A percentile compares a stretch with the other conserved stretches of the same genome.
Evolutionary conservation across 495 filamentous ascomycete genomes (phyloP).

Genomic region (Penicillium fimorum): DNA sequence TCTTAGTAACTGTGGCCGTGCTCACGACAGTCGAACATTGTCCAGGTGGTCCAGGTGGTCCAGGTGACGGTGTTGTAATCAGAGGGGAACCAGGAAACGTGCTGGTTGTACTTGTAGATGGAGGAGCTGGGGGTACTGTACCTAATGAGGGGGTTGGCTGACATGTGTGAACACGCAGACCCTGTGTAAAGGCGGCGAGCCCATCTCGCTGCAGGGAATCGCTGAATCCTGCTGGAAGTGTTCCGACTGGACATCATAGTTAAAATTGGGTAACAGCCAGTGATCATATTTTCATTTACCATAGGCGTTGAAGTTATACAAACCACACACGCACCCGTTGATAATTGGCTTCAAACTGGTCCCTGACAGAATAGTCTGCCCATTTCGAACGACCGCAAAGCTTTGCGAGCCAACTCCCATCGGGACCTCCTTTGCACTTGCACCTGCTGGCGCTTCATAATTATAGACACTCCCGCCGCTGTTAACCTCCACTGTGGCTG

Average conservation of each 20-base stretch:
- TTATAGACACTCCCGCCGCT: constrained; percentile 39
- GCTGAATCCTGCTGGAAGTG: constrained; percentile 39
- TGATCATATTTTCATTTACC: constrained; percentile 18
- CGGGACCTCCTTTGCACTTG: constrained; percentile 42
- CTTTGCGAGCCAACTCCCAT: constrained; percentile 53
- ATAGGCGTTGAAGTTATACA: constrained; percentile 61
- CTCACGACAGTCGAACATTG: constrained; percentile 9
- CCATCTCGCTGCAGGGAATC: constrained; percentile 45
- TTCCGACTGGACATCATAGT: constrained; percentile 32
- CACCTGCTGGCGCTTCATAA: constrained; percentile 46
- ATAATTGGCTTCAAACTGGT: constrained; percentile 46
- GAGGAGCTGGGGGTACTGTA: constrained; percentile 25
- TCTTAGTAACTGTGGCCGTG: constrained; percentile 17
- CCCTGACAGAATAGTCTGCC: constrained; percentile 46
- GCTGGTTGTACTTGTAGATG: constrained; percentile 10
- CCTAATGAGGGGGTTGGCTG: constrained; percentile 42
- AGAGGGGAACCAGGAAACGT: constrained; percentile 11
- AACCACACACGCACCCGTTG: constrained; percentile 41
- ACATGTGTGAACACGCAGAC: constrained; percentile 48
- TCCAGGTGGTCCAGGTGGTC: constrained; percentile 10
- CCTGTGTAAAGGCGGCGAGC: constrained; percentile 39
- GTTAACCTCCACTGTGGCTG: constrained; percentile 45
- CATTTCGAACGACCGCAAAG: constrained; percentile 48
- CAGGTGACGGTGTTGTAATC: constrained; percentile 13
- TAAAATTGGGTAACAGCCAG: neutral